Base-by-base conservation (phyloP, 164 flowering plant species). In the Litsea cubeba region DNA sequence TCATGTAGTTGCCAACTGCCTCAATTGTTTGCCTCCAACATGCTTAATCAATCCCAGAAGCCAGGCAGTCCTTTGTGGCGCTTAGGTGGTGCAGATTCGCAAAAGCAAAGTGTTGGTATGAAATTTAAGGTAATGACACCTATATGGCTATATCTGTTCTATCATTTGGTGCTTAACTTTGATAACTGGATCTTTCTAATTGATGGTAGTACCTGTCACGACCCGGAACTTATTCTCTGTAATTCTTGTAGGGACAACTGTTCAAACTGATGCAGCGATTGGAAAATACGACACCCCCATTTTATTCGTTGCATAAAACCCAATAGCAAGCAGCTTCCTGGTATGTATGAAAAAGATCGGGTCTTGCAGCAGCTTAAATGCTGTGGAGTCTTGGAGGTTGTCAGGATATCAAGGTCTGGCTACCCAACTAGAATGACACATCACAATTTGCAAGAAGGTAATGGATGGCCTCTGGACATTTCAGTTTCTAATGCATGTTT, bases 221-320 rank as follows among this genome's bases (percentile, higher is more conserved):
- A 5, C 35, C 35, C 35, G 5, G 35, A 30, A 80, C 86, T 46
- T 79, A 87, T 76, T 82, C 89, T 24, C 82, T 85, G 76, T 86
- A 87, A 68, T 86, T 51, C 74, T 78, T 87, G 82, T 75, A 96
- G 99, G 91, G 80, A 70, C 97, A 92, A 87, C 84, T 96, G 72
- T 90, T 87, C 83, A 86, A 80, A 80, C 81, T 96, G 77, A 85
- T 96, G 93, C 90, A 89, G 77, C 89, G 82, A 76, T 79, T 96
- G 81, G 98, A 96, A 77, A 86, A 62, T 65, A 88, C 97, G 20
- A 84, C 80, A 2, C 97, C 97, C 97, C 68, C 98, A 91, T 79
- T 96, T 94, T 76, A 92, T 96, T 76, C 87, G 89, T 46, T 96
- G 99, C 82, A 87, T 96, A 76, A 92, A 86, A 78, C 97, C 99